Percentiles rank a stretch among this genome's conserved stretches.
phyloP scores from a whole-genome alignment of 2,329 filamentous ascomycete genomes.

The Fusarium solani-melongenae region DNA sequence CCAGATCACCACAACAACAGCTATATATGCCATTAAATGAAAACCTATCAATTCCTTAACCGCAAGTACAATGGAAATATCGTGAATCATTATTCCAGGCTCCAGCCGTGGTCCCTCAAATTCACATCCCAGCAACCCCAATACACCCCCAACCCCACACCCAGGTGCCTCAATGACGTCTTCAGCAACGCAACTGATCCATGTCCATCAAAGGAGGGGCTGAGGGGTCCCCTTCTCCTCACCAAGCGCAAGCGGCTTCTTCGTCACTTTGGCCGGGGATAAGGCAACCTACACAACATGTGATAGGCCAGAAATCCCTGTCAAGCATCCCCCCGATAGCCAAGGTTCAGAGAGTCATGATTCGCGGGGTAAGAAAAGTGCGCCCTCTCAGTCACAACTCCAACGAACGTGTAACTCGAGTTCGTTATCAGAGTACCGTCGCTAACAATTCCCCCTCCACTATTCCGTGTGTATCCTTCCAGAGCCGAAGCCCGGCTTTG shows the following conservation, averaged over 20 bases:
- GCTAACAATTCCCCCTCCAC: neutral
- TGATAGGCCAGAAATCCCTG: conserved; percentile 24
- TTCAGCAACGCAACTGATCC: neutral
- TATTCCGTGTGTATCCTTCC: neutral
- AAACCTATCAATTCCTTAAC: fast-evolving
- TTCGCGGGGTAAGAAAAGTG: conserved; percentile 31
- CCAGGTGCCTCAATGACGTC: neutral
- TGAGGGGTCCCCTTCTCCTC: neutral
- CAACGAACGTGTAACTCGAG: neutral
- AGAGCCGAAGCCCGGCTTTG: neutral
- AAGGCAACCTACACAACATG: conserved; percentile 15
- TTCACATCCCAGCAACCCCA: neutral
- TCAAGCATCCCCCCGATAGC: neutral
- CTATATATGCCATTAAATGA: fast-evolving
- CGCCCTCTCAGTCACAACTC: conserved; percentile 12
- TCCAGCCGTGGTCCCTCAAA: neutral
- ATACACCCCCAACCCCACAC: neutral
- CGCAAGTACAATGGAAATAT: fast-evolving
- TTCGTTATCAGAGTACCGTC: neutral
- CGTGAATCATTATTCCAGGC: neutral
- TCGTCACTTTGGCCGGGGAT: conserved; percentile 24
- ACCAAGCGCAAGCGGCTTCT: neutral
- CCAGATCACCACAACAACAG: neutral
- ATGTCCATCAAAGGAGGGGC: neutral
- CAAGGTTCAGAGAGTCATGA: neutral